Percentiles rank a stretch among this genome's conserved stretches.
Conservation (phyloP, 148 eudicot species). For the Camellia japonica region DNA sequence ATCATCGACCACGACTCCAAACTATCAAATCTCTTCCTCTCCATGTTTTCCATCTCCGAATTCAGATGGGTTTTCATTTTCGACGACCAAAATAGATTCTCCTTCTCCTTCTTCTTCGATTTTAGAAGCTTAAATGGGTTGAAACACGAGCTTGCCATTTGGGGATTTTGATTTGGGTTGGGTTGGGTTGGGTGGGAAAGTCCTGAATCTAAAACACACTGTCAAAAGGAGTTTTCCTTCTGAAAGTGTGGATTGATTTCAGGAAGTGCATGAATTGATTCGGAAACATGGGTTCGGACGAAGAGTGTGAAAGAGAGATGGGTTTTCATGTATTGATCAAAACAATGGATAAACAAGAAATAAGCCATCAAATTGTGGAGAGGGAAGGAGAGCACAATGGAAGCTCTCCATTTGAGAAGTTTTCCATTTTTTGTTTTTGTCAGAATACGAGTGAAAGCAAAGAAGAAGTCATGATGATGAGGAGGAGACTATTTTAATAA, state of each 20-base stretch:
- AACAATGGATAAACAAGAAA: slow-evolving; percentile 14
- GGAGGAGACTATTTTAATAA: not conserved
- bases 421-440: slow-evolving; percentile 4
- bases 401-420: slow-evolving; percentile 12
- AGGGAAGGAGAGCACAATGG: not conserved
- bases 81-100: slow-evolving; percentile 45
- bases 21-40: slow-evolving; percentile 86
- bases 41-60: slow-evolving; percentile 57
- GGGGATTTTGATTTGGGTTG: not conserved
- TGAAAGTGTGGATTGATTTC: slow-evolving; percentile 69
- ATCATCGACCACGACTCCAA: slow-evolving; percentile 99
- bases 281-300: slow-evolving; percentile 37
- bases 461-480: not conserved
- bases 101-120: slow-evolving; percentile 43
- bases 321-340: slow-evolving; percentile 26
- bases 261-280: slow-evolving; percentile 76
- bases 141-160: slow-evolving; percentile 57
- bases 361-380: slow-evolving; percentile 22
- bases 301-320: not conserved
- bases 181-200: not conserved
- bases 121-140: slow-evolving; percentile 43
- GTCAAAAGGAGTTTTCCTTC: slow-evolving; percentile 43
- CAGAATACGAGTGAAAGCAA: not conserved
- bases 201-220: slow-evolving; percentile 18
- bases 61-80: slow-evolving; percentile 44